Conservation (phyloP, 139 green algal species). For the Chlamydomonas sphaeroides region DNA sequence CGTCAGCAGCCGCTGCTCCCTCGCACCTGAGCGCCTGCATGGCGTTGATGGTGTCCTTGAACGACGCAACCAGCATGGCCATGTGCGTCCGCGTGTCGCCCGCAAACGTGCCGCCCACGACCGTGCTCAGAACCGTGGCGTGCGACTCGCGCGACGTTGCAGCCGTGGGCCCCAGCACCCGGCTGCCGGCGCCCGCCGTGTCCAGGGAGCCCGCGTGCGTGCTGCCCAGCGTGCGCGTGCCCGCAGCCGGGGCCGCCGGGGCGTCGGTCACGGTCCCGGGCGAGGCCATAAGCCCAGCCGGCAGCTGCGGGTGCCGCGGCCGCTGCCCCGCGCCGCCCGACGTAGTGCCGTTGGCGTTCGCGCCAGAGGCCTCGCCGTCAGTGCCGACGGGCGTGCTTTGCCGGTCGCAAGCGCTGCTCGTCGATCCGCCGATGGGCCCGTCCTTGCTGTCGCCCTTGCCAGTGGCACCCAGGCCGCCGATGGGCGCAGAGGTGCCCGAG, state of each 20-base stretch:
- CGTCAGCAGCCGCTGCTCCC: too few species aligned
- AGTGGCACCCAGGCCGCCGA: not conserved
- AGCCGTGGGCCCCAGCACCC: not conserved
- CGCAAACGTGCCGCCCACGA: conserved; percentile 13
- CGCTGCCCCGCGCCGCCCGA: not conserved
- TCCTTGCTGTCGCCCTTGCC: conserved; percentile 12
- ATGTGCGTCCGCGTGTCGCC: conserved; percentile 39
- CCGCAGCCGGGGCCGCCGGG: not conserved
- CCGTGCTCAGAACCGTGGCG: conserved; percentile 16
- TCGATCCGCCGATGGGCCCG: not conserved
- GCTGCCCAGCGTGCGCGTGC: not conserved
- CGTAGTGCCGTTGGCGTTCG: too few species aligned
- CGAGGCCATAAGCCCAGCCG: not conserved
- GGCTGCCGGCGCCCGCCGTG: not conserved
- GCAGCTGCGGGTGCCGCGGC: not conserved
- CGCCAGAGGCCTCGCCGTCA: too few species aligned
- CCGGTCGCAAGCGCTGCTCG: too few species aligned
- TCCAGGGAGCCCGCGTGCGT: not conserved
- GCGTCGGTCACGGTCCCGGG: not conserved
- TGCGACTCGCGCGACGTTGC: not conserved
- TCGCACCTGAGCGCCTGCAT: conserved; percentile 20
- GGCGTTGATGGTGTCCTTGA: conserved; percentile 41
- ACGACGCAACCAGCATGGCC: conserved; percentile 36
- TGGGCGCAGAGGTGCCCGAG: not conserved
- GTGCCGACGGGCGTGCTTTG: too few species aligned